Percentiles rank a stretch among this genome's conserved stretches.
Conservation (phyloP, 2,329 filamentous ascomycete genomes). For the Rhynchosporium agropyri region DNA sequence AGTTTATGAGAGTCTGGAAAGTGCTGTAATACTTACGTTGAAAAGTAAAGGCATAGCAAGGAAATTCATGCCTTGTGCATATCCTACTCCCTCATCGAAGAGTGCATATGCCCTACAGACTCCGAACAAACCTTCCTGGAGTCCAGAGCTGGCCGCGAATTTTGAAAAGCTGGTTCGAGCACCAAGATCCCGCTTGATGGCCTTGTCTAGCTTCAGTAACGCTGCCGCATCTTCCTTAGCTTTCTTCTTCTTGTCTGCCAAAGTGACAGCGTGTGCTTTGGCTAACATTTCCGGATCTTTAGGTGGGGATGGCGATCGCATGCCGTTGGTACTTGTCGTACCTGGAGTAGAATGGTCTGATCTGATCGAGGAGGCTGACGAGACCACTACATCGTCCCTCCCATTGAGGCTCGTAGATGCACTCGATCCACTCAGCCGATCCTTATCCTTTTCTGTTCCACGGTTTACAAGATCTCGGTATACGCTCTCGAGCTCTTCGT, state of each 20-base stretch:
- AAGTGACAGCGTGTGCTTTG: constrained; percentile 65
- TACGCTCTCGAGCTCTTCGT: constrained; percentile 82
- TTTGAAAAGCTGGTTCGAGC: constrained; percentile 95
- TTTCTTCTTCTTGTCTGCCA: constrained; percentile 74
- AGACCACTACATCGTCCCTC: constrained; percentile 65
- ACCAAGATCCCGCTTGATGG: constrained; percentile 87
- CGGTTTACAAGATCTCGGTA: constrained; percentile 80
- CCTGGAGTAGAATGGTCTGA: constrained; percentile 72
- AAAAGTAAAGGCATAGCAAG: constrained; percentile 95
- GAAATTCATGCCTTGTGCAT: constrained; percentile 99
- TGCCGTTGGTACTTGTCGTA: constrained; percentile 57
- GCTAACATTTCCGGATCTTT: constrained; percentile 64
- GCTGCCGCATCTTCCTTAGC: constrained; percentile 75
- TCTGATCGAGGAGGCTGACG: constrained; percentile 82
- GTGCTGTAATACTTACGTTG: constrained; percentile 62
- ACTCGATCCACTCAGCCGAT: constrained; percentile 52
- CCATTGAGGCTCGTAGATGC: constrained; percentile 50
- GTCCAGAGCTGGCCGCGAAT: constrained; percentile 84
- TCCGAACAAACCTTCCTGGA: constrained; percentile 92
- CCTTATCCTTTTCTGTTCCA: constrained; percentile 79
- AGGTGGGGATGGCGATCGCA: constrained; percentile 58
- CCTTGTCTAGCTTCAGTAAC: constrained; percentile 84
- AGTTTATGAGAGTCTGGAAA: constrained; percentile 25
- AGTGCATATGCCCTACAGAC: constrained; percentile 97
- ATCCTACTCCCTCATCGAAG: constrained; percentile 91